phyloP scores from a whole-genome alignment of 257 asterid genomes.

The Striga asiatica region DNA sequence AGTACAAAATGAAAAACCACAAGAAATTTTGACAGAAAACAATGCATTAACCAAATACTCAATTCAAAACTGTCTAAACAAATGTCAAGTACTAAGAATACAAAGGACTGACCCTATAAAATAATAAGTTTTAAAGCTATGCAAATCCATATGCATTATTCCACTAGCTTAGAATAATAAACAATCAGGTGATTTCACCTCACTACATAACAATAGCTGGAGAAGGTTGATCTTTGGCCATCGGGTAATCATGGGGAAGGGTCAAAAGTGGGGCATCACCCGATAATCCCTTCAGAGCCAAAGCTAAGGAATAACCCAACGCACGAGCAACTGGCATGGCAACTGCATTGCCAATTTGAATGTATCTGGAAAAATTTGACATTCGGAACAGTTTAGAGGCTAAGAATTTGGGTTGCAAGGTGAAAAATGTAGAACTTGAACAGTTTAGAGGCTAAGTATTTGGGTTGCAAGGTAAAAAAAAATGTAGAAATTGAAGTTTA shows the following conservation, averaged over 20 bases:
- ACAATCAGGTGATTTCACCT: too few relatives aligned
- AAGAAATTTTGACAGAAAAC: too few relatives aligned
- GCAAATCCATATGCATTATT: too few relatives aligned
- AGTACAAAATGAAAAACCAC: too few relatives aligned
- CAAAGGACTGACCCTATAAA: too few relatives aligned
- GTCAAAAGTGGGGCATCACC: conserved; percentile 26
- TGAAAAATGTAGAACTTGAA: not conserved
- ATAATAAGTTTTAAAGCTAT: too few relatives aligned
- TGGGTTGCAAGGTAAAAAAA: not conserved
- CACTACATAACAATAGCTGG: conserved; percentile 13
- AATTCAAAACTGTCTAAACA: too few relatives aligned
- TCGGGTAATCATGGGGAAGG: conserved; percentile 41
- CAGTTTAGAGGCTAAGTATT: not conserved
- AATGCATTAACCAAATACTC: too few relatives aligned
- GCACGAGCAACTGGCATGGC: conserved; percentile 86
- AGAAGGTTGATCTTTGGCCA: conserved; percentile 11
- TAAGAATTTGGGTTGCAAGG: not conserved
- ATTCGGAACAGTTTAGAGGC: too few relatives aligned
- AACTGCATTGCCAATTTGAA: conserved; percentile 87
- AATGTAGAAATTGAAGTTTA: too few relatives aligned
- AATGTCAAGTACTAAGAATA: too few relatives aligned
- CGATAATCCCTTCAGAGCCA: conserved; percentile 31
- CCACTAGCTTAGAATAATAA: too few relatives aligned
- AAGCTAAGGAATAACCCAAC: conserved; percentile 48
- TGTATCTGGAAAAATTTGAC: conserved; percentile 30